These are phyloP conservation scores for Abrus precatorius DNA, from an alignment of 306 rosid genomes.

Conservation along the genomic window DNA sequence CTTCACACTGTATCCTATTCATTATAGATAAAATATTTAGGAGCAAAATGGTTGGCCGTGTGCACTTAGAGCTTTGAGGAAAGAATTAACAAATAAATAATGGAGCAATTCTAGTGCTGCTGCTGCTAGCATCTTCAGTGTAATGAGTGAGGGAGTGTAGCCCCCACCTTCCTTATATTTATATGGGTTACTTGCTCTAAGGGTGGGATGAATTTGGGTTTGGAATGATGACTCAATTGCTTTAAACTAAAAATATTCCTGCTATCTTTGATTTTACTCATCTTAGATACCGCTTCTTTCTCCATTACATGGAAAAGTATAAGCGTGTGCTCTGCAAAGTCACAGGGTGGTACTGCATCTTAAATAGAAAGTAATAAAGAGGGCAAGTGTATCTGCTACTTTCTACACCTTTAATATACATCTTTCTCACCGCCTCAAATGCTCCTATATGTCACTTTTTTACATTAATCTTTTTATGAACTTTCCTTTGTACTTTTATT, in stretches of 20 bases:
- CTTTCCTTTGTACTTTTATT: background rate
- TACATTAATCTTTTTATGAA: background rate
- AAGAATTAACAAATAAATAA: constrained; percentile 33
- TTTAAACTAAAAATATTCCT: constrained; percentile 51
- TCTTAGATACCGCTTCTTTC: constrained; percentile 48
- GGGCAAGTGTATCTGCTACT: constrained; percentile 44
- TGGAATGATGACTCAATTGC: constrained; percentile 49
- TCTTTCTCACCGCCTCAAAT: constrained; percentile 59
- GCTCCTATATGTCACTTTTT: constrained; percentile 46
- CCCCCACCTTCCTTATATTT: constrained; percentile 42
- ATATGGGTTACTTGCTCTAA: constrained; percentile 13
- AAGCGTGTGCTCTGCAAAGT: constrained; percentile 46
- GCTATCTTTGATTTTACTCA: constrained; percentile 53
- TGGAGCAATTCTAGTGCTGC: constrained; percentile 22
- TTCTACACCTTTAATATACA: constrained; percentile 40
- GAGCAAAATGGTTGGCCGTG: constrained; percentile 40
- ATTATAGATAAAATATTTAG: constrained; percentile 28
- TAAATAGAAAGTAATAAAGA: constrained; percentile 45
- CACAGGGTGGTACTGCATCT: constrained; percentile 32
- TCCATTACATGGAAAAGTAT: constrained; percentile 40
- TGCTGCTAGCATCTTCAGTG: constrained; percentile 35
- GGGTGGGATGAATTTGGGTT: constrained; percentile 20
- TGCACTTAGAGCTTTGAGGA: constrained; percentile 24
- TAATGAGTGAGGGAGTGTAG: constrained; percentile 30
- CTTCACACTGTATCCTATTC: constrained; percentile 25